These are phyloP conservation scores for Pyrus communis DNA, from an alignment of 306 rosid genomes.

Conservation along the genomic window DNA sequence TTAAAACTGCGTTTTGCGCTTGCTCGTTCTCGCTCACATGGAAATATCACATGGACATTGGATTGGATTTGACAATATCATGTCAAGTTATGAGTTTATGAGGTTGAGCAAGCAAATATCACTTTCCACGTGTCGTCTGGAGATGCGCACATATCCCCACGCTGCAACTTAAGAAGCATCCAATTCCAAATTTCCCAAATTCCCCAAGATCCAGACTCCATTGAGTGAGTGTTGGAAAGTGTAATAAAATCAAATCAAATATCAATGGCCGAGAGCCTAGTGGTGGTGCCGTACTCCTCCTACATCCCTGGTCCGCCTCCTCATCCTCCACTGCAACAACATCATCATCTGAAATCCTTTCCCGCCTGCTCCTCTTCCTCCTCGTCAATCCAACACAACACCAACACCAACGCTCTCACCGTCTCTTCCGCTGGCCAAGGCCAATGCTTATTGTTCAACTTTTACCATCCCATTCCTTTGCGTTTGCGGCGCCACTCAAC, in stretches of 20 bases:
- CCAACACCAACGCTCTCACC: background rate
- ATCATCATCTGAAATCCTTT: background rate
- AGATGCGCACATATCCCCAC: slow-evolving; percentile 13
- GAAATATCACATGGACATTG: background rate
- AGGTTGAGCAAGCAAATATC: background rate
- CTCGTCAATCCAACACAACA: background rate
- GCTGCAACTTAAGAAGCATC: background rate
- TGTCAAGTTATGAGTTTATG: too few relatives aligned
- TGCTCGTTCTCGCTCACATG: background rate
- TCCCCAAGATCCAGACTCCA: too few relatives aligned
- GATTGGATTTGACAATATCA: too few relatives aligned
- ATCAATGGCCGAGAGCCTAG: background rate
- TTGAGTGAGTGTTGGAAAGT: too few relatives aligned
- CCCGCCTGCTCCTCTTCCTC: background rate
- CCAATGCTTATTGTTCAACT: background rate
- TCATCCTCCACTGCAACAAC: background rate
- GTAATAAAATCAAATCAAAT: background rate
- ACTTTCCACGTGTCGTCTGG: slow-evolving; percentile 27
- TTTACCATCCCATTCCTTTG: background rate
- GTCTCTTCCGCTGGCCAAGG: background rate
- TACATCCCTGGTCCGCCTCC: background rate
- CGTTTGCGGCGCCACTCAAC: slow-evolving; percentile 10
- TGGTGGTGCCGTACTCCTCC: background rate
- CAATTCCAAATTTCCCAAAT: too few relatives aligned
- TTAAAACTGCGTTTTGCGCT: background rate